Conservation (phyloP, 768 basidiomycete species). For the Filobasidium floriforme region DNA sequence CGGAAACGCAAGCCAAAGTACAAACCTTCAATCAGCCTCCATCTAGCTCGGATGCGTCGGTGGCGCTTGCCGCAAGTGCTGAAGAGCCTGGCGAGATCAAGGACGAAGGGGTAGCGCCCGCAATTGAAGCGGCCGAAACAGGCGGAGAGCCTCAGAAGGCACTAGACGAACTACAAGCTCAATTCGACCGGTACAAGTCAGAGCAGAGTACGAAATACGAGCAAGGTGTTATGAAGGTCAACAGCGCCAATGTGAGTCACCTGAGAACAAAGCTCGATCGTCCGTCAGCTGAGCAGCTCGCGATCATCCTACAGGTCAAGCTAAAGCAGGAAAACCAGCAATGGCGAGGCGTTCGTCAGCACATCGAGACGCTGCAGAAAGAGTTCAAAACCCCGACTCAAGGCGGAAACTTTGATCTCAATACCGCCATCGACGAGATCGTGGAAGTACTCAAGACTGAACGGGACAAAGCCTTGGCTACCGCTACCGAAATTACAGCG, state of each 20-base stretch:
- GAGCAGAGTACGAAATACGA: conserved; percentile 15
- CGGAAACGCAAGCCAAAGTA: background rate
- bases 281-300: background rate
- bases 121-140: background rate
- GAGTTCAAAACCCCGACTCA: background rate
- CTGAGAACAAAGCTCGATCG: background rate
- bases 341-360: background rate
- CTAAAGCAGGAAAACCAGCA: conserved; percentile 10
- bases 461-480: background rate
- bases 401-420: conserved; percentile 1
- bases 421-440: background rate
- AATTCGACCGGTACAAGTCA: conserved; percentile 19
- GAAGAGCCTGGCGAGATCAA: background rate
- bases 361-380: conserved; percentile 9
- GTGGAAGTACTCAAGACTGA: background rate
- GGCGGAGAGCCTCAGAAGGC: background rate
- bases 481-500: background rate
- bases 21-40: background rate
- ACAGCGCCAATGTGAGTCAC: conserved; percentile 15
- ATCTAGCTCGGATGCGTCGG: background rate
- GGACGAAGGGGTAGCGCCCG: background rate
- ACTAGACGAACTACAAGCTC: conserved; percentile 9
- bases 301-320: background rate
- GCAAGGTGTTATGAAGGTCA: conserved; percentile 9
- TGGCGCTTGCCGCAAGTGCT: background rate